phyloP scores from a whole-genome alignment of 768 basidiomycete species.

The Stropharia rugosoannulata region DNA sequence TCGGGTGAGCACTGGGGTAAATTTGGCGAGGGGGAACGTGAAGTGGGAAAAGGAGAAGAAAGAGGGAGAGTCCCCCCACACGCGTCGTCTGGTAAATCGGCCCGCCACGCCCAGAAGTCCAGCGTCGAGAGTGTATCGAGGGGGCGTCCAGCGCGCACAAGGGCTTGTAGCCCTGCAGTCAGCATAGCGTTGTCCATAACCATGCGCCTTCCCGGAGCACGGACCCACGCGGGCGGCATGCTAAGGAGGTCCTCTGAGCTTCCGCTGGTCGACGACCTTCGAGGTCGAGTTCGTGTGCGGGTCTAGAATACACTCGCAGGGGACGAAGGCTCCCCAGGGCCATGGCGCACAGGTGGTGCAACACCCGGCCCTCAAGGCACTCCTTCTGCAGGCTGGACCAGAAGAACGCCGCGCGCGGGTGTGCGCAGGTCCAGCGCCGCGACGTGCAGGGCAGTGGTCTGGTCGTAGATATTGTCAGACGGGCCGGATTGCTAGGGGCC shows the following conservation, averaged over 20 bases:
- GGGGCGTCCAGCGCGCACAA: constrained; percentile 41
- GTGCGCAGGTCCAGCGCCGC: constrained; percentile 37
- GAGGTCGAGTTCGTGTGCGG: too few relatives aligned
- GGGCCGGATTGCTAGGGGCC: constrained; percentile 12
- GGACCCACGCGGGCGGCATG: too few relatives aligned
- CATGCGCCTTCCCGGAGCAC: too few relatives aligned
- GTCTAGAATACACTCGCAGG: not conserved
- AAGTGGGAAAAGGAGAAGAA: too few relatives aligned
- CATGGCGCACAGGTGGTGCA: not conserved
- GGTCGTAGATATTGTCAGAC: constrained; percentile 41
- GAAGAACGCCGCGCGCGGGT: constrained; percentile 36
- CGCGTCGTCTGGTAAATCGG: not conserved
- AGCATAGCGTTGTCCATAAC: too few relatives aligned
- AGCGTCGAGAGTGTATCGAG: constrained; percentile 50
- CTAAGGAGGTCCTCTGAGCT: too few relatives aligned
- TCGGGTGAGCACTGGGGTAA: too few relatives aligned
- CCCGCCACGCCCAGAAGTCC: constrained; percentile 22
- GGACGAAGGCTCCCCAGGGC: not conserved
- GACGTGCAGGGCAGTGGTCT: constrained; percentile 45
- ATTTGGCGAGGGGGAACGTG: too few relatives aligned
- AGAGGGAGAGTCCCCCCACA: not conserved
- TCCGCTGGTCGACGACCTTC: too few relatives aligned
- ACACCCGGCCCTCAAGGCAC: not conserved
- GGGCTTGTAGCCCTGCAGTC: constrained; percentile 47
- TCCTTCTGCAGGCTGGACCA: constrained; percentile 38